phyloP scores from a whole-genome alignment of 306 rosid genomes.

The Abrus pulchellus region DNA sequence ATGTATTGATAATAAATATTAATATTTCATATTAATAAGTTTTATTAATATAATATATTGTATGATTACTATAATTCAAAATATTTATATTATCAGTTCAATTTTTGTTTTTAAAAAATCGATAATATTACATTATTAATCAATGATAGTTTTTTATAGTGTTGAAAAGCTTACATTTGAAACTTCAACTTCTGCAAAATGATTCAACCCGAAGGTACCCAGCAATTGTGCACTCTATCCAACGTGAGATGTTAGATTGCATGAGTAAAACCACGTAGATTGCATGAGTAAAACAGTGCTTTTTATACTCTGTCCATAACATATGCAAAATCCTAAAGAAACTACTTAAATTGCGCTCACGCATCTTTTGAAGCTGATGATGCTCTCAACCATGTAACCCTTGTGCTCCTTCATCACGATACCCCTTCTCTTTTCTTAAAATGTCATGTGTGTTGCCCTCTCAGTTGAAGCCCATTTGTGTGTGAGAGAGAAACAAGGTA shows the following conservation, averaged over 20 bases:
- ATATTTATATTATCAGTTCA: no score
- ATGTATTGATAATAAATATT: no score
- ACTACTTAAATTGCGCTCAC: conserved; percentile 39
- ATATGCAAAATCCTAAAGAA: conserved; percentile 15
- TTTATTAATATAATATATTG: no score
- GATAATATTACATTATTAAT: no score
- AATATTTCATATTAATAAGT: no score
- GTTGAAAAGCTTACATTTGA: no score
- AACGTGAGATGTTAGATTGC: conserved; percentile 39
- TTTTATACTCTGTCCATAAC: conserved; percentile 25
- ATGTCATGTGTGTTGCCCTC: not conserved
- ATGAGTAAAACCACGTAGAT: conserved; percentile 53
- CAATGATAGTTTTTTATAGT: no score
- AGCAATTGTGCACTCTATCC: not conserved
- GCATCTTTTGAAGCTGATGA: conserved; percentile 54
- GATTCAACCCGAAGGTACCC: not conserved
- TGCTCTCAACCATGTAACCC: conserved; percentile 34
- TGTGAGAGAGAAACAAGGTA: no score
- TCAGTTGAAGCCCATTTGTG: not conserved
- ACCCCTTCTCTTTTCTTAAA: not conserved
- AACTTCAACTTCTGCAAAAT: not conserved
- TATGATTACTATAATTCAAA: no score
- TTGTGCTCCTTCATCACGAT: not conserved
- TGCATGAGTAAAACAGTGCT: conserved; percentile 57
- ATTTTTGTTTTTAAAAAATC: no score